Base-by-base conservation (phyloP, 2,329 filamentous ascomycete genomes). In the Colletotrichum higginsianum region DNA sequence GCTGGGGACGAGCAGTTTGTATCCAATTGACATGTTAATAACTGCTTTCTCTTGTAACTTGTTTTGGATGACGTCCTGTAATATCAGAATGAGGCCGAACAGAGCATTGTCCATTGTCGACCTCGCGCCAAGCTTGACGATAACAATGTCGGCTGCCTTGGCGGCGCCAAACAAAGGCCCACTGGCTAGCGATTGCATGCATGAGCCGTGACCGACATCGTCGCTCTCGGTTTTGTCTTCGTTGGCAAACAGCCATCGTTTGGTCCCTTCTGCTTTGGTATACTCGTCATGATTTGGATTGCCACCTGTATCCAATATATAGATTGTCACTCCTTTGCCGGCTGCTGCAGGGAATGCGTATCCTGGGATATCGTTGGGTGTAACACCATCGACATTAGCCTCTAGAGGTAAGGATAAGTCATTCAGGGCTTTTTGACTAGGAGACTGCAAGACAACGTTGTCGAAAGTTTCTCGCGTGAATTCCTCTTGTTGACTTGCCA, bases 301-400 rank as follows among this genome's bases (percentile, higher is more conserved):
- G 2, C 23, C 26, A 11, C 26, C 50, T 2, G 23, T 30, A 8
- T 53, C 50, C 6, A 53, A 0, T 1, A 53, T 2, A 4, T 53
- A 53, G 50, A 53, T n/a, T 23, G 50, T 53, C 15, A 53, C 50
- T 7, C 50, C 50, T 53, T 53, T 18, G 26, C 50, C 50, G 23
- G 50, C 50, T 23, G 26, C 50, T 53, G 26, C 3, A 18, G 15
- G 15, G 15, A 15, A 53, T 18, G 8, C 50, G 7, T 53, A 53
- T 53, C 50, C 50, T 8, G 21, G 12, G 12, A 7, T 3, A 2
- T 50, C 18, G 1, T 3, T 23, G 13, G 4, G 2, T 21, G 11
- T 50, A 15, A 15, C 7, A 15, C 47, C 47, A 11, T 50, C 12
- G 21, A 13, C 47, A 3, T 50, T 50, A 7, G 23, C 7, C 47